Base-by-base conservation (phyloP, 805 yeast genomes). In the Crinitomyces ghanaensis region DNA sequence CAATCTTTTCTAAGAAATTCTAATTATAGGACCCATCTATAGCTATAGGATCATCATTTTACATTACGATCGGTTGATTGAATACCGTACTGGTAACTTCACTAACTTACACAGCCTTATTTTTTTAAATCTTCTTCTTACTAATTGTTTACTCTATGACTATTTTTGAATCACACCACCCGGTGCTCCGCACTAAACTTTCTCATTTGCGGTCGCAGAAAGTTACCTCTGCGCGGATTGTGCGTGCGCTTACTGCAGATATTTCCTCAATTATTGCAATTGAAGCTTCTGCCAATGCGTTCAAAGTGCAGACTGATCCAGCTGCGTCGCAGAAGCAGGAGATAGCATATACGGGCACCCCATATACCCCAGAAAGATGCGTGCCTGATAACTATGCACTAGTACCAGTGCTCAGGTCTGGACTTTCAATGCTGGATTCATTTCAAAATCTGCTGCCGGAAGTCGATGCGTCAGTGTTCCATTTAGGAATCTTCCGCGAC, bases 401-500 rank as follows among this genome's bases (percentile, higher is more conserved):
- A 23, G 42, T 50, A 7, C 59, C 59, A 2, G 43, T 53, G 4
- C 48, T 54, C 28, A 39, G 59, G 27, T 53, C 59, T 5, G 58
- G 59, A 4, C 41, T 44, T 26, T 38, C 57, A 19, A 53, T 53
- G 59, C 37, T 50, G 22, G 49, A 48, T 19, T 39, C 57, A 12
- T 44, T 51, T 40, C 45, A 44, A 27, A 34, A 33, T 14, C 33
- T 49, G 29, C 40, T 54, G 21, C 59, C 59, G 2, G 39, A 40
- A 33, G 44, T 41, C 18, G 45, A 41, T 16, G 52, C 41, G 12
- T 50, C 56, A 3, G 44, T 51, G n/a, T 50, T 44, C 37, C 55
- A 54, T 30, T 36, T 54, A n/a, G 59, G 59, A 4, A 38, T 53
- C 26, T 53, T 47, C 38, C 42, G 59, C 2, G 59, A 53, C 19